These are phyloP conservation scores for Malus orientalis DNA, from an alignment of 306 rosid species.

Conservation along the genomic window DNA sequence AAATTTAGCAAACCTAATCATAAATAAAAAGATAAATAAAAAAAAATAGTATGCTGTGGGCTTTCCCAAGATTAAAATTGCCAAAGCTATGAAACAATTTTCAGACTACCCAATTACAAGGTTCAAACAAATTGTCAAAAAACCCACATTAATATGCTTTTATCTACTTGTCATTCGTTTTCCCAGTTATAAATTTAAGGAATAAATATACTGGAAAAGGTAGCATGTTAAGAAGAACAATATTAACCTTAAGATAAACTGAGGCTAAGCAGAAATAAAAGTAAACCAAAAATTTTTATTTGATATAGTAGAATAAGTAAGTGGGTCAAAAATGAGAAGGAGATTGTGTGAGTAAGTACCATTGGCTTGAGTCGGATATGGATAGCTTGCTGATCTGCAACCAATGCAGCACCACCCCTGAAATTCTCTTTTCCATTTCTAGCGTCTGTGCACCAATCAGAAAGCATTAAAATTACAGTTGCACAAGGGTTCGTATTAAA, in stretches of 20 bases:
- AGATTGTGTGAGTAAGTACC: background rate
- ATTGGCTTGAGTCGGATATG: background rate
- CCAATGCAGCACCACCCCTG: constrained; percentile 30
- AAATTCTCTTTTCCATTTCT: constrained; percentile 63
- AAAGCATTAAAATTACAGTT: constrained; percentile 3
- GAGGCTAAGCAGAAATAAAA: background rate
- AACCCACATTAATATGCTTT: background rate
- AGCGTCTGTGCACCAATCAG: constrained; percentile 50
- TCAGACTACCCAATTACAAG: background rate
- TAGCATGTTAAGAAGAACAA: background rate
- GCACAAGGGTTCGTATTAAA: background rate
- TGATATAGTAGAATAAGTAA: background rate
- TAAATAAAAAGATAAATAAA: background rate
- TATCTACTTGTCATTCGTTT: background rate
- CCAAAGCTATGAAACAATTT: background rate
- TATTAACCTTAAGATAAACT: background rate
- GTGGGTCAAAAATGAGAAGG: background rate
- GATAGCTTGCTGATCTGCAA: constrained; percentile 29
- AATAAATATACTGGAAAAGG: background rate
- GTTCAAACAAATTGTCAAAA: background rate
- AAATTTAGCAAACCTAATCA: background rate
- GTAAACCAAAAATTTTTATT: background rate
- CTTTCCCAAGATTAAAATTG: background rate
- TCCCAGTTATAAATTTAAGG: background rate
- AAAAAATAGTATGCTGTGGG: background rate